Percentiles rank a stretch among this genome's conserved stretches.
These are phyloP conservation scores for Cyberlindnera subsufficiens DNA, from an alignment of 805 yeast genomes.

Conservation along the genomic window DNA sequence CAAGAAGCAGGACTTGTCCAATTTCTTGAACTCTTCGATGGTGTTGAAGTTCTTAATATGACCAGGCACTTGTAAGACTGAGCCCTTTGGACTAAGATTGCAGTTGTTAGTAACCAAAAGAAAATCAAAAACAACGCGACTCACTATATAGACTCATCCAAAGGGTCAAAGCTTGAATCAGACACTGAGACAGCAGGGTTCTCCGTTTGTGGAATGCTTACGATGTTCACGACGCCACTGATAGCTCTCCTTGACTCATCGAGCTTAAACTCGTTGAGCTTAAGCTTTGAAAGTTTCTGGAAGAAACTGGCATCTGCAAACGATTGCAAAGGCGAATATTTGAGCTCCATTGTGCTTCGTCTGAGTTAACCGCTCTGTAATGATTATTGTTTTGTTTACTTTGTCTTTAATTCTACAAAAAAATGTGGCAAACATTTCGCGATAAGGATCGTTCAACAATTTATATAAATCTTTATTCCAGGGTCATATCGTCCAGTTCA, in stretches of 20 bases:
- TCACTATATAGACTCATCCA: conserved; percentile 10
- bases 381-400: too few species aligned
- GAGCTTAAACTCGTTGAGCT: conserved; percentile 68
- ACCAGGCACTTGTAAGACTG: conserved; percentile 31
- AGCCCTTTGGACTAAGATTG: conserved; percentile 12
- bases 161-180: conserved; percentile 25
- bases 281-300: conserved; percentile 62
- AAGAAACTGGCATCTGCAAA: conserved; percentile 87
- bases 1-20: conserved; percentile 60
- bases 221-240: conserved; percentile 24
- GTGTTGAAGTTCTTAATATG: conserved; percentile 64
- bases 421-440: background rate
- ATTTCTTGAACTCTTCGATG: conserved; percentile 71
- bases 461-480: conserved; percentile 41
- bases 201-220: conserved; percentile 25
- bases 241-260: conserved; percentile 25
- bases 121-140: background rate
- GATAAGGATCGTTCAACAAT: background rate
- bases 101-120: background rate
- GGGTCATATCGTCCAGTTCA: conserved; percentile 89
- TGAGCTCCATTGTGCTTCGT: conserved; percentile 11
- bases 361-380: background rate
- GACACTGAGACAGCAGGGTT: conserved; percentile 23
- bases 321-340: conserved; percentile 47
- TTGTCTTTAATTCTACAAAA: too few species aligned